These are phyloP conservation scores for Entamoeba histolytica DNA, from an alignment of 208 protist species.

Conservation along the genomic window DNA sequence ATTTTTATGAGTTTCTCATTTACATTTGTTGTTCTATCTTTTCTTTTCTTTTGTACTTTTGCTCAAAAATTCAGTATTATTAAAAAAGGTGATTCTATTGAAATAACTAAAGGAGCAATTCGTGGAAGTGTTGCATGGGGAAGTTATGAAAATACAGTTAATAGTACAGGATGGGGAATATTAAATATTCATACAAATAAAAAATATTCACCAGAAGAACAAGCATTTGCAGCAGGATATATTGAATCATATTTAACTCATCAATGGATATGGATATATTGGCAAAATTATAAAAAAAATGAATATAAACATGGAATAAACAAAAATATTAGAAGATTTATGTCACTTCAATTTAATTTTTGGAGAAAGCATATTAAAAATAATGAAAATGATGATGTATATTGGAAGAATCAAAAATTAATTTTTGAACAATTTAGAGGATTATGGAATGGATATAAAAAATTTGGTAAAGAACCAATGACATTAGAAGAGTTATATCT, in stretches of 20 bases:
- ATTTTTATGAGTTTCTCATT: too few relatives aligned
- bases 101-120: background rate
- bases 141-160: background rate
- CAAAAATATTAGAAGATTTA: background rate
- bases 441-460: background rate
- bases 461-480: background rate
- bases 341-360: background rate
- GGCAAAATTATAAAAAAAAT: background rate
- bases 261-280: background rate
- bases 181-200: background rate
- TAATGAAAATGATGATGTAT: background rate
- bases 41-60: too few relatives aligned
- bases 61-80: background rate
- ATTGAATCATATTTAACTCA: conserved; percentile 12
- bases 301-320: background rate
- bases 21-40: too few relatives aligned
- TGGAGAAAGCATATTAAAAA: background rate
- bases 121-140: background rate
- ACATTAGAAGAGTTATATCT: background rate
- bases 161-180: background rate
- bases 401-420: background rate
- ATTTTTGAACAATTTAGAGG: background rate
- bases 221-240: background rate
- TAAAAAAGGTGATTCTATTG: background rate
- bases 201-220: background rate